phyloP scores from a whole-genome alignment of 129 eudicot genomes.

The Lactuca sativa region DNA sequence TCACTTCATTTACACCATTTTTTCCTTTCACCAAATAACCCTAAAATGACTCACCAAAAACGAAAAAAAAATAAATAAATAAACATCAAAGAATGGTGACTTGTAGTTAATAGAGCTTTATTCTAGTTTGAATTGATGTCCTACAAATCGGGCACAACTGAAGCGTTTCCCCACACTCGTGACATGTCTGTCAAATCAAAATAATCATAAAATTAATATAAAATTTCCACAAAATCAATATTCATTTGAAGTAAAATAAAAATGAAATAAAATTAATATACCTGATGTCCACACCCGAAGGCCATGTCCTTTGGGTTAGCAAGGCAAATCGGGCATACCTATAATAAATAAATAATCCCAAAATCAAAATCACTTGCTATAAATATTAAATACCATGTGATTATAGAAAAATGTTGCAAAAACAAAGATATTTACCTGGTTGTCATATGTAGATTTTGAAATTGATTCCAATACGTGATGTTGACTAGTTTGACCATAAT shows the following conservation, averaged over 20 bases:
- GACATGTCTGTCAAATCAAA: constrained; percentile 51
- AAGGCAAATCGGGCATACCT: constrained; percentile 76
- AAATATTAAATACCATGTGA: background rate
- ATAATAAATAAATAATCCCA: constrained; percentile 11
- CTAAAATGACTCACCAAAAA: background rate
- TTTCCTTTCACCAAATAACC: background rate
- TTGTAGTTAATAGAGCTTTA: background rate
- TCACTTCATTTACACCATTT: background rate
- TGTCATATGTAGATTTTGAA: constrained; percentile 50
- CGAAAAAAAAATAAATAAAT: too few relatives aligned
- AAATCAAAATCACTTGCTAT: background rate
- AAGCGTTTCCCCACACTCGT: constrained; percentile 63
- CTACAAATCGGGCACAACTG: constrained; percentile 66
- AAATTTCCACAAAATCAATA: background rate
- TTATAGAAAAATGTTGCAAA: background rate
- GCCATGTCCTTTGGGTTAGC: constrained; percentile 71
- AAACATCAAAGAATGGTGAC: background rate
- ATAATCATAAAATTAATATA: background rate
- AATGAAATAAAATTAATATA: constrained; percentile 14
- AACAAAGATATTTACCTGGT: constrained; percentile 34
- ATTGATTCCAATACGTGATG: constrained; percentile 12
- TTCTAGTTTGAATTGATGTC: constrained; percentile 51
- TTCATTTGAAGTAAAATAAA: background rate
- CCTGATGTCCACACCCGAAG: constrained; percentile 90
- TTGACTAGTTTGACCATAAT: background rate